Percentiles rank a stretch among this genome's conserved stretches.
Evolutionary conservation across 1,139 yeast genomes (phyloP).

Genomic region (Yarrowia galli): DNA sequence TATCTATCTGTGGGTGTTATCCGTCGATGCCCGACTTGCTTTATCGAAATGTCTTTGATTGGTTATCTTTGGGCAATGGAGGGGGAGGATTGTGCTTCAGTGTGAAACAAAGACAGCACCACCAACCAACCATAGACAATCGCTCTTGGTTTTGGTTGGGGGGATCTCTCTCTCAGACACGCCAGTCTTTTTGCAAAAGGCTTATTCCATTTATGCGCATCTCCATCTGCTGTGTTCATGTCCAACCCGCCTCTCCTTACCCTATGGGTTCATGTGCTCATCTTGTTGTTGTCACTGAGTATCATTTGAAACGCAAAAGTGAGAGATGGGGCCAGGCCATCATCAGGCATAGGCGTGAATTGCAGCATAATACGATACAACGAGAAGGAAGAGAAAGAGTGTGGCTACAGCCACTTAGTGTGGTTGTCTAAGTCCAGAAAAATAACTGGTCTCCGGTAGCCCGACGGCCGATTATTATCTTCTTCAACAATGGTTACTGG

Average conservation of each 20-base stretch:
- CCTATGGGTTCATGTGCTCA: constrained; percentile 19
- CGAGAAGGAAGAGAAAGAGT: neutral
- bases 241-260: constrained; percentile 19
- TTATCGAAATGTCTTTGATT: constrained; percentile 7
- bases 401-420: neutral
- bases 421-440: neutral
- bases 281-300: neutral
- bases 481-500: no score
- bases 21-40: no score
- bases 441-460: neutral
- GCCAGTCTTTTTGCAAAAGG: neutral
- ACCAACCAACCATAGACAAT: no score
- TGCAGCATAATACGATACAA: neutral
- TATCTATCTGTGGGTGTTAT: neutral
- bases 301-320: constrained; percentile 5
- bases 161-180: neutral
- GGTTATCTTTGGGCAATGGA: constrained; percentile 8
- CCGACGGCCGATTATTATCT: no score
- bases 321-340: neutral
- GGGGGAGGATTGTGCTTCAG: no score
- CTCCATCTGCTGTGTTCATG: constrained; percentile 5
- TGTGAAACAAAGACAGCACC: neutral
- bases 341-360: neutral
- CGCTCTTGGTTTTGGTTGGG: neutral
- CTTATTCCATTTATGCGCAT: constrained; percentile 10